Base-by-base conservation (phyloP, 805 yeast genomes). In the Metschnikowia bowlesiae region DNA sequence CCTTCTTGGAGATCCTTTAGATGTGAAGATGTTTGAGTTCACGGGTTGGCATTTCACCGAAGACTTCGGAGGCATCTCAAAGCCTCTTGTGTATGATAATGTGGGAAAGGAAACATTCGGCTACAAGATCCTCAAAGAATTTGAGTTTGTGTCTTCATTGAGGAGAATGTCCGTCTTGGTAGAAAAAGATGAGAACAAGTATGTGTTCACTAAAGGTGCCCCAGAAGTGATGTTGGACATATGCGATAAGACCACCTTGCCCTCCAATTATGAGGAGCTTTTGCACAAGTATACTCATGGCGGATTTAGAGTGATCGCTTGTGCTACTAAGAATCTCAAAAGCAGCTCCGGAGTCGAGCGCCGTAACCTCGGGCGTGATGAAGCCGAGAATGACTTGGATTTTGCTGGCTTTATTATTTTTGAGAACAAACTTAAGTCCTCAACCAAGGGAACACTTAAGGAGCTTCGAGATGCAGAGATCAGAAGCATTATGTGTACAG, bases 401-500 rank as follows among this genome's bases (percentile, higher is more conserved):
- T 91, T 94, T 64, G 65, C 85, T 40, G 99, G 99, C 0, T 90
- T 94, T 59, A 87, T 94, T 52, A 76, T 94, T 3, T 94, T 94
- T 71, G 98, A 94, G 64, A 94, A 94, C 67, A 88, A 89, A 66
- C 73, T 94, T 61, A 94, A 94, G 63, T 70, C 76, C 1, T 73
- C 85, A 0, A 86, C 97, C 0, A 74, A 73, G 8, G 67, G 71
- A 0, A 88, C 91, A 0, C 74, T 94, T 45, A 55, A 66, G 10
- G 76, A 80, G 51, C 73, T 94, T 45, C 71, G 72, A 22, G 74
- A 73, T 6, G 97, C 99, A 0, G 75, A 80, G 22, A 77, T 94
- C 45, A 75, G 97, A 58, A 87, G 94, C 0, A 72, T 90, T 30
- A 94, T 94, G 99, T 94, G 99, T 67, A 94, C 99, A 0, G 99